Conservation (phyloP, 2,329 filamentous ascomycete species). For the Nothopassalora personata region DNA sequence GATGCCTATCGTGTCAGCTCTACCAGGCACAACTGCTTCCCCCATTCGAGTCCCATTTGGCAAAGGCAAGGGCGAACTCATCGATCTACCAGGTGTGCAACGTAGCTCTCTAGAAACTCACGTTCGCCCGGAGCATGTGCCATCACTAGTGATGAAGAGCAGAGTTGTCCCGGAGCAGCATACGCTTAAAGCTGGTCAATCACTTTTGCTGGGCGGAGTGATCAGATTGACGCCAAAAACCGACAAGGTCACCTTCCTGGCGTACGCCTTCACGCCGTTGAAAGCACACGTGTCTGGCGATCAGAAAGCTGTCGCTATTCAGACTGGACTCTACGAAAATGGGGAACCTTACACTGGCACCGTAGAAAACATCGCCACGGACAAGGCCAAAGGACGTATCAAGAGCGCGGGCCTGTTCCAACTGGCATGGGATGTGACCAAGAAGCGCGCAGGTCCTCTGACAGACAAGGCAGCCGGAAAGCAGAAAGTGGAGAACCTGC, state of each 20-base stretch:
- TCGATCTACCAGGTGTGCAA: conserved; percentile 83
- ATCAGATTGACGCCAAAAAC: conserved; percentile 77
- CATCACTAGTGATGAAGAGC: conserved; percentile 70
- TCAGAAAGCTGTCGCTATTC: conserved; percentile 70
- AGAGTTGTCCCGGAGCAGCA: conserved; percentile 69
- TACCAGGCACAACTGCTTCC: conserved; percentile 90
- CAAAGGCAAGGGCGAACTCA: conserved; percentile 77
- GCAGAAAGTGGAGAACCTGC: conserved; percentile 62
- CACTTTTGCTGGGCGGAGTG: conserved; percentile 72
- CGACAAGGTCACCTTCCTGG: conserved; percentile 61
- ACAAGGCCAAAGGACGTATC: conserved; percentile 32
- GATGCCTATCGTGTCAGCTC: conserved; percentile 78
- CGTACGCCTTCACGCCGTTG: conserved; percentile 82
- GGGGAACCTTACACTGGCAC: conserved; percentile 53
- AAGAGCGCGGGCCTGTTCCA: conserved; percentile 66
- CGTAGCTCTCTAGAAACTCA: conserved; percentile 67
- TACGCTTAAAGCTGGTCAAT: conserved; percentile 68
- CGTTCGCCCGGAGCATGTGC: conserved; percentile 61
- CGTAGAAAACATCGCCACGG: conserved; percentile 57
- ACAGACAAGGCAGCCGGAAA: conserved; percentile 57
- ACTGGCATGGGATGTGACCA: conserved; percentile 79
- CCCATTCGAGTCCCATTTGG: conserved; percentile 92
- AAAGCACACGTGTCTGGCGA: conserved; percentile 70
- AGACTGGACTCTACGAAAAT: conserved; percentile 41
- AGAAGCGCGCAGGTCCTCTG: conserved; percentile 66